Base-by-base conservation (phyloP, 2,329 filamentous ascomycete genomes). In the Tolypocladium endophyticum region DNA sequence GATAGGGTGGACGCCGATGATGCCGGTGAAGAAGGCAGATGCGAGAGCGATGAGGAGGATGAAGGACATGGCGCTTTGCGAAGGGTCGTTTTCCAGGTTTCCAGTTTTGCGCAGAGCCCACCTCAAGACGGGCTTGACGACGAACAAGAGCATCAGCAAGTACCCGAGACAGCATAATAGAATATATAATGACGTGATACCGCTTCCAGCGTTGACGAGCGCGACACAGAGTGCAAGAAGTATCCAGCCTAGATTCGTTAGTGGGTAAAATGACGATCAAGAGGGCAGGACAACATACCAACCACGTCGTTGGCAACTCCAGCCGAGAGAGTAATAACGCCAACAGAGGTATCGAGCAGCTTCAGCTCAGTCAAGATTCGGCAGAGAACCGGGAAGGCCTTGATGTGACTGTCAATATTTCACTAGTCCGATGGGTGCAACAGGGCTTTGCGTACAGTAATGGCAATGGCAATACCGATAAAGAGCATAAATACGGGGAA, bases 351-450 rank as follows among this genome's bases (percentile, higher is more conserved):
- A 59, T 83, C 77, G 5, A 97, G 85, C 56, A 97, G 79, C 67
- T 96, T 94, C 58, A 97, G 79, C 72, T 96, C 92, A 0, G 91
- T 93, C 64, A 97, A 77, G 65, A 97, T 97, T 71, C 93, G 89
- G 69, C 93, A 97, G 16, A 97, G 83, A 0, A 97, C 93, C 0
- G 93, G 93, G 67, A 97, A 87, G 11, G 85, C 91, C 62, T 69
- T 47, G 55, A 18, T 6, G 41, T 20, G 36, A 53, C 14, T 1
- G 39, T 58, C 20, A 62, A 45, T 36, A 11, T 18, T 3, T 16
- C 3, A 12, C 12, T 8, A 7, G n/a, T 16, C n/a, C 28, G 57
- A 20, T 20, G 23, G 25, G 55, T 2, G 28, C 3, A 35, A 35
- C 5, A 11, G 18, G 20, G 4, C 3, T 12, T 35, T n/a, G 58